Base-by-base conservation (phyloP, 805 yeast genomes). In the Yamadazyma nakazawae region DNA sequence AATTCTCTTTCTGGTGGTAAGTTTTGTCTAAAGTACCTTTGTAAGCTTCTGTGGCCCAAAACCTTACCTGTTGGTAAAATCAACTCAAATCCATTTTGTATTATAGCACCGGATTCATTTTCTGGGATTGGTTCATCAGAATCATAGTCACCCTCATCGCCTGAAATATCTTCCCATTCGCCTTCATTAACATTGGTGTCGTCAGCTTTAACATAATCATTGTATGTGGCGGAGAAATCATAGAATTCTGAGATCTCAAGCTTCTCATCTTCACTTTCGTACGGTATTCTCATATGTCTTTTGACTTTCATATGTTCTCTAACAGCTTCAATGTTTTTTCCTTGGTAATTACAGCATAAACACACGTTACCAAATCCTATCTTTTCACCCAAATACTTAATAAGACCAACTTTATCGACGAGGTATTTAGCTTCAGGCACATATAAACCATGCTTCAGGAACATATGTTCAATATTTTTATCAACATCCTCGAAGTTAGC, bases 261-360 rank as follows among this genome's bases (percentile, higher is more conserved):
- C 59, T 82, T 82, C 58, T 94, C 96, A 47, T 84, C 84, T 45
- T 81, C 84, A 0, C 81, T 66, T 57, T 94, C 98, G 65, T 86
- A 94, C 0, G 98, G 97, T 50, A 94, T 76, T 59, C 81, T 79
- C 70, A 92, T 85, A 64, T 94, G 99, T 48, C 89, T 81, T 65
- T 94, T 94, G 8, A 85, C 77, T 4, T 74, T 57, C 86, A 89
- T 84, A 64, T 94, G 99, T 37, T 88, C 94, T 55, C 96, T 82
- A 10, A 88, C 90, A 50, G 96, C 86, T 58, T 88, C 95, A 26
- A 92, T 61, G 45, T 82, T 80, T 51, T 80, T 78, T n/a, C 98
- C 98, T 64, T 87, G 85, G 61, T 83, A 94, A 28, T 74, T 73
- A 63, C 99, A 94, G 45, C 81, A 78, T 40, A 92, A 66, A 63